These are phyloP conservation scores for Sugiyamaella boreocaroliniensis DNA, from an alignment of 805 yeast species.

Conservation along the genomic window DNA sequence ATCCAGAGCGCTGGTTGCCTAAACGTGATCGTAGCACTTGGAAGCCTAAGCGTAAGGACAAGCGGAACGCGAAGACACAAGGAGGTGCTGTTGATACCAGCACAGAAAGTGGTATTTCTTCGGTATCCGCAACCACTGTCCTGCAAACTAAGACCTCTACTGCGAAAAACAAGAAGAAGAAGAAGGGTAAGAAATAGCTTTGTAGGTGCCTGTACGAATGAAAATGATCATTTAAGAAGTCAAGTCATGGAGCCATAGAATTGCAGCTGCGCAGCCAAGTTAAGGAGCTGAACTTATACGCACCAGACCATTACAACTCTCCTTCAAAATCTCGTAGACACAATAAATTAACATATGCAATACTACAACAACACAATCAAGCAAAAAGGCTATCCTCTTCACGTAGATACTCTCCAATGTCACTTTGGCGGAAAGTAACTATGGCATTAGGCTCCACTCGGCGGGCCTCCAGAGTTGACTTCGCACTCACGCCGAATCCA, in stretches of 20 bases:
- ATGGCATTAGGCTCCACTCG: conserved; percentile 88
- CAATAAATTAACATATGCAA: not conserved
- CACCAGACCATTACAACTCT: not conserved
- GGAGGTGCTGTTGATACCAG: conserved; percentile 47
- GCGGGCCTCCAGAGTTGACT: conserved; percentile 82
- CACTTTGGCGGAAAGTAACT: conserved; percentile 94
- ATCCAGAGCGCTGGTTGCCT: conserved; percentile 88
- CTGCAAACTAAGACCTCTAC: conserved; percentile 10
- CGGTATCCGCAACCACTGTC: conserved; percentile 7
- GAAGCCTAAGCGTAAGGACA: conserved; percentile 68
- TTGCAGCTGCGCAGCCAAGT: no score
- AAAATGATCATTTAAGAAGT: not conserved
- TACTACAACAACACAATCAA: conserved; percentile 26
- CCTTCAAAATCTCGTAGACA: not conserved
- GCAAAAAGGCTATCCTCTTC: conserved; percentile 96
- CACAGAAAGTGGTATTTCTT: conserved; percentile 12
- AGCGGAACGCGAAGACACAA: conserved; percentile 45
- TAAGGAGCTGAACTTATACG: not conserved
- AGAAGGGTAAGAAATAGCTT: conserved; percentile 29
- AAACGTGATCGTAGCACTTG: conserved; percentile 76
- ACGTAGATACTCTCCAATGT: conserved; percentile 95
- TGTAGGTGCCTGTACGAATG: conserved; percentile 3
- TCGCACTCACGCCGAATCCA: conserved; percentile 94
- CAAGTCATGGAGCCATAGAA: no score
- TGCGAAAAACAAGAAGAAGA: conserved; percentile 27